phyloP scores from a whole-genome alignment of 1,284 basidiomycete species.

The Boletus nobilissimus region DNA sequence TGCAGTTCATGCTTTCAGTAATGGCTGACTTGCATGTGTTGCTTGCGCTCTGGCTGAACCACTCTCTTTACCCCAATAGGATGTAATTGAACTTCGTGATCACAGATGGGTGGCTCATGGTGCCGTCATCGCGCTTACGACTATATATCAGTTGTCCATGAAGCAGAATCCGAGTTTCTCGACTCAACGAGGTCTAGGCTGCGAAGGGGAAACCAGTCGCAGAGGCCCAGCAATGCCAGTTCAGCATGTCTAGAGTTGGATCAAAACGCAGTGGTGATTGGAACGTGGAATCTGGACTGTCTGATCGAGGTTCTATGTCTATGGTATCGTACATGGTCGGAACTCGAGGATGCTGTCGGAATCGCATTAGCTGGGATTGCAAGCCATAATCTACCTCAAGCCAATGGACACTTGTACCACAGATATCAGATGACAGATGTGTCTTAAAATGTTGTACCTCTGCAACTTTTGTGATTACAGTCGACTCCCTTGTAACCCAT shows the following conservation, averaged over 20 bases:
- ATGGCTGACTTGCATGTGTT: conserved; percentile 40
- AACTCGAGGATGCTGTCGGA: too few species aligned
- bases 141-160: conserved; percentile 88
- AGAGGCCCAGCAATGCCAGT: conserved; percentile 66
- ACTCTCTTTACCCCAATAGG: conserved; percentile 55
- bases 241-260: conserved; percentile 78
- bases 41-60: conserved; percentile 23
- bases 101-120: conserved; percentile 85
- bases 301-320: too few species aligned
- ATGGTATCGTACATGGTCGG: too few species aligned
- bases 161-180: conserved; percentile 52
- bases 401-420: too few species aligned
- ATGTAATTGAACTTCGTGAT: conserved; percentile 89
- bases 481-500: too few species aligned
- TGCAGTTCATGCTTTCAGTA: conserved; percentile 96
- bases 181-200: conserved; percentile 55
- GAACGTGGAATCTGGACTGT: conserved; percentile 59
- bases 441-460: too few species aligned
- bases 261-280: conserved; percentile 90
- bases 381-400: too few species aligned
- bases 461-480: too few species aligned
- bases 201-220: conserved; percentile 73
- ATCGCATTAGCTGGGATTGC: too few species aligned
- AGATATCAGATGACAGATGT: too few species aligned
- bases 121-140: conserved; percentile 82